These are phyloP conservation scores for Zygosaccharomyces lentus DNA, from an alignment of 805 yeast species.

Conservation along the genomic window DNA sequence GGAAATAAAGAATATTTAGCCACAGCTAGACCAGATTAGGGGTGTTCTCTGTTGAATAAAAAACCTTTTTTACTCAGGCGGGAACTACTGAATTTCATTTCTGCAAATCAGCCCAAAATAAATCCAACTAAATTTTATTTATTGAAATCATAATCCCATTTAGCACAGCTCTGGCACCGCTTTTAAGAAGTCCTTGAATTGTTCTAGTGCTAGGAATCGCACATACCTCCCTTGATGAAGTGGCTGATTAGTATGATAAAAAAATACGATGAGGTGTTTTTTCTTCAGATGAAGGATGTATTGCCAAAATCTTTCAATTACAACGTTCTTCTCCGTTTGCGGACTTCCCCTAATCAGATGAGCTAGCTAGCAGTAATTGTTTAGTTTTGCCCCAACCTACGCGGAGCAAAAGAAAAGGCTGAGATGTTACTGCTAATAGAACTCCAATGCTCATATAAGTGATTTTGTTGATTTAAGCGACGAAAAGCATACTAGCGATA, in stretches of 20 bases:
- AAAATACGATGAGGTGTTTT: conserved; percentile 11
- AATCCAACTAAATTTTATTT: conserved; percentile 12
- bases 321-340: conserved; percentile 10
- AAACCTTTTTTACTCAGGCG: conserved; percentile 11
- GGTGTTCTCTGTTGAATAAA: conserved; percentile 3
- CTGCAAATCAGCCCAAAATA: conserved; percentile 10
- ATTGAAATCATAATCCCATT: conserved; percentile 12
- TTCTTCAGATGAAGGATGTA: conserved; percentile 11
- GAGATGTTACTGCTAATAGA: conserved; percentile 10
- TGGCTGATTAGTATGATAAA: conserved; percentile 10
- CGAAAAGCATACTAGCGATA: too few relatives aligned
- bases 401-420: conserved; percentile 4
- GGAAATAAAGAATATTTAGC: conserved; percentile 8
- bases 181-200: conserved; percentile 7
- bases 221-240: conserved; percentile 7
- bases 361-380: conserved; percentile 12
- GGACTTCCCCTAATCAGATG: conserved; percentile 13
- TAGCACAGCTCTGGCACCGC: conserved; percentile 11
- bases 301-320: conserved; percentile 9
- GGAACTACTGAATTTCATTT: conserved; percentile 9
- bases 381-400: conserved; percentile 13
- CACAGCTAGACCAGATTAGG: conserved; percentile 3
- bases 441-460: conserved; percentile 11
- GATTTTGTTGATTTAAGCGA: conserved; percentile 13
- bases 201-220: conserved; percentile 9